Conservation (phyloP, 345 rosid genomes). For the Populus pruinosa region DNA sequence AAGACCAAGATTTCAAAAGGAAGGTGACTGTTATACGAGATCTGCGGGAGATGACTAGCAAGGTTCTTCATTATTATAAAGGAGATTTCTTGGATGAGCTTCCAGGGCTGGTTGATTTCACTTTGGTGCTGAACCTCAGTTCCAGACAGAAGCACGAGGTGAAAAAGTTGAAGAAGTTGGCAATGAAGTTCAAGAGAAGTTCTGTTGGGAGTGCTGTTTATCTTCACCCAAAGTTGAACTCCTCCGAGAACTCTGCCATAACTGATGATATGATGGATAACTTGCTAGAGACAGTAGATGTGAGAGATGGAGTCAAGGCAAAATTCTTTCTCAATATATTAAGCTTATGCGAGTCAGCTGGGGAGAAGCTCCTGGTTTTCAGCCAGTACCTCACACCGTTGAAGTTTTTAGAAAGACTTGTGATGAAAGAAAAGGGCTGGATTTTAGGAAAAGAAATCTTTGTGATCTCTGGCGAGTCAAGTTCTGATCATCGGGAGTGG, state of each 20-base stretch:
- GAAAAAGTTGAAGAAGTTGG: slow-evolving; percentile 35
- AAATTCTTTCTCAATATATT: slow-evolving; percentile 72
- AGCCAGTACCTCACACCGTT: slow-evolving; percentile 76
- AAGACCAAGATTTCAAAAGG: slow-evolving; percentile 44
- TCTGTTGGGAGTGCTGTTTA: slow-evolving; percentile 65
- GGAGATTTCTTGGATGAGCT: slow-evolving; percentile 87
- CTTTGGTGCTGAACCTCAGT: slow-evolving; percentile 65
- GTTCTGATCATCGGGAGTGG: slow-evolving; percentile 60
- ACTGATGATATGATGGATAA: slow-evolving; percentile 58
- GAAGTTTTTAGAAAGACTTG: slow-evolving; percentile 62
- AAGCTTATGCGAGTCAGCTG: slow-evolving; percentile 52
- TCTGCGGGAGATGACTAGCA: slow-evolving; percentile 77
- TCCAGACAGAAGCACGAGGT: slow-evolving; percentile 52
- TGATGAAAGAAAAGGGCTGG: slow-evolving; percentile 58
- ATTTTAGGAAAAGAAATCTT: slow-evolving; percentile 56
- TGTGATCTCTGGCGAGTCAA: slow-evolving; percentile 69
- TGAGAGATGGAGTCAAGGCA: slow-evolving; percentile 74
- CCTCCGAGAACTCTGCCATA: slow-evolving; percentile 31
- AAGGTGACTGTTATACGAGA: slow-evolving; percentile 67
- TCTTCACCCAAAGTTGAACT: slow-evolving; percentile 57
- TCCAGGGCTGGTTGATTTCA: slow-evolving; percentile 78
- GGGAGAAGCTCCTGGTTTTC: slow-evolving; percentile 78
- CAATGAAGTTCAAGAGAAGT: slow-evolving; percentile 56
- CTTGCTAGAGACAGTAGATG: slow-evolving; percentile 40
- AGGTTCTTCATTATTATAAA: slow-evolving; percentile 81